Conservation (phyloP, 306 rosid species). For the Dryas alaskensis region DNA sequence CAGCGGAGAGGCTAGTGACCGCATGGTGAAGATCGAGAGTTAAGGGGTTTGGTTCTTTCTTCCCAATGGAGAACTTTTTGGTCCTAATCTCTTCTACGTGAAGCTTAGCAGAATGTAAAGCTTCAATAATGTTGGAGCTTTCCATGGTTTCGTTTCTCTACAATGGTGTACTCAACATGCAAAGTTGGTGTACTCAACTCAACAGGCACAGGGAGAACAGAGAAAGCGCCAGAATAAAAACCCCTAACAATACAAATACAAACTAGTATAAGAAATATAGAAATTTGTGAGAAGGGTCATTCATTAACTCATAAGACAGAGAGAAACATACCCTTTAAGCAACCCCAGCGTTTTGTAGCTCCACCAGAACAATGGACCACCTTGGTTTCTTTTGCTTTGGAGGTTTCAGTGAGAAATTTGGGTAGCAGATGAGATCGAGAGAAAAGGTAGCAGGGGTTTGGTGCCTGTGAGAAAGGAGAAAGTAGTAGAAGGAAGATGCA, state of each 20-base stretch:
- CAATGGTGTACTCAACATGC: not conserved
- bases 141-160: not conserved
- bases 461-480: not conserved
- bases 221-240: not conserved
- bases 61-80: conserved; percentile 20
- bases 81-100: conserved; percentile 17
- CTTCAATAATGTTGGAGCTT: not conserved
- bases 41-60: conserved; percentile 8
- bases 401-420: not conserved
- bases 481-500: not conserved
- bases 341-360: not conserved
- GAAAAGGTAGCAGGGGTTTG: no score
- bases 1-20: conserved; percentile 14
- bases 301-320: not conserved
- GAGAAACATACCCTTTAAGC: not conserved
- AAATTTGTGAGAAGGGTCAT: no score
- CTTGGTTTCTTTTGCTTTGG: not conserved
- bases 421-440: no score
- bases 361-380: not conserved
- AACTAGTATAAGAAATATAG: not conserved
- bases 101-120: not conserved
- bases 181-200: no score
- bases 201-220: no score
- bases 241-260: not conserved
- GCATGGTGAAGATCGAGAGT: conserved; percentile 21